Evolutionary conservation across 345 rosid species (phyloP).

Genomic region (Ceriops tagal): DNA sequence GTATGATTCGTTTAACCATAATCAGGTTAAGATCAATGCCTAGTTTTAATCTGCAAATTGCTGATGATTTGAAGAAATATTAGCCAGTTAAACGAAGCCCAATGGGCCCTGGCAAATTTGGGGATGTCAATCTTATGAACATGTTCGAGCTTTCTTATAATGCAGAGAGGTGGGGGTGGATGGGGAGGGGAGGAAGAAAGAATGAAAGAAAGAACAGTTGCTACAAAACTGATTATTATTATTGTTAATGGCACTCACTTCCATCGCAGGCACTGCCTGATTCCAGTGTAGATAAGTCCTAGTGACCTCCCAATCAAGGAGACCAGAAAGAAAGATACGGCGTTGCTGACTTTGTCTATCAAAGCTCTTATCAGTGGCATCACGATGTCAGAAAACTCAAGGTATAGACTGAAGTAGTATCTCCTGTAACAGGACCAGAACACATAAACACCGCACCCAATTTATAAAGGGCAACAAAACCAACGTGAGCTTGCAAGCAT

Average conservation of each 20-base stretch:
- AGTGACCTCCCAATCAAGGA: conserved; percentile 84
- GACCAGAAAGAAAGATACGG: conserved; percentile 82
- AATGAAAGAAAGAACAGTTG: conserved; percentile 8
- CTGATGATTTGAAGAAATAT: conserved; percentile 5
- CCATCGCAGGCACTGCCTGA: conserved; percentile 89
- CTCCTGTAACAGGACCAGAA: conserved; percentile 51
- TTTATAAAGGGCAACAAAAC: conserved; percentile 9
- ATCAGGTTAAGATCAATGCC: background rate
- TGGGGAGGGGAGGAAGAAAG: background rate
- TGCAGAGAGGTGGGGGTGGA: background rate
- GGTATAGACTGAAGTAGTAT: conserved; percentile 83
- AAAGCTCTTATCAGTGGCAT: conserved; percentile 70
- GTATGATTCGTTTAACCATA: background rate
- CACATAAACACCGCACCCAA: background rate
- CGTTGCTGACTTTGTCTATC: conserved; percentile 63
- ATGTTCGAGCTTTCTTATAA: conserved; percentile 1
- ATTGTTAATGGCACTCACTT: conserved; percentile 45
- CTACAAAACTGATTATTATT: conserved; percentile 9
- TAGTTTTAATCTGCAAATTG: conserved; percentile 4
- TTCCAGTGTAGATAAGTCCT: conserved; percentile 89
- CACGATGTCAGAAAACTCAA: conserved; percentile 79
- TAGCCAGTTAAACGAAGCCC: conserved; percentile 13
- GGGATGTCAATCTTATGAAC: conserved; percentile 5
- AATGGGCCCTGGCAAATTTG: background rate
- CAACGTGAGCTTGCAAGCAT: background rate